These are phyloP conservation scores for Luffa aegyptiaca DNA, from an alignment of 306 rosid genomes.

Conservation along the genomic window DNA sequence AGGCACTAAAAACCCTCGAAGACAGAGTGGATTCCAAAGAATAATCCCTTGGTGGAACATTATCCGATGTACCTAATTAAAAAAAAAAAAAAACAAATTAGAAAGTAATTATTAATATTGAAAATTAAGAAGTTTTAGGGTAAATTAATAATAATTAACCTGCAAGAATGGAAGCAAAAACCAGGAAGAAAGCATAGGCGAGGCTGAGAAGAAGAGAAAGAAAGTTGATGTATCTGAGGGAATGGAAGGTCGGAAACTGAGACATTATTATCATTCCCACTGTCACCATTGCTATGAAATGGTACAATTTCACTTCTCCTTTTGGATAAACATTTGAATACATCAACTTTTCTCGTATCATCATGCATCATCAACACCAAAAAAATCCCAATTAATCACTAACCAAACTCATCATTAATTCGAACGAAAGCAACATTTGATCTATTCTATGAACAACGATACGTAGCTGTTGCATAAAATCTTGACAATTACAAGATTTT, in stretches of 20 bases:
- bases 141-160: slow-evolving; percentile 15
- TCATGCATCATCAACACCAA: neutral
- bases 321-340: slow-evolving; percentile 53
- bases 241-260: slow-evolving; percentile 85
- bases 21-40: slow-evolving; percentile 47
- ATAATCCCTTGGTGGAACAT: slow-evolving; percentile 48
- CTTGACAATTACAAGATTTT: too few relatives aligned
- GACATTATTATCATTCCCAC: slow-evolving; percentile 64
- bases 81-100: neutral
- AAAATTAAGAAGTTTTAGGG: too few relatives aligned
- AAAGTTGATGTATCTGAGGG: slow-evolving; percentile 74
- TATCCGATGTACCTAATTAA: slow-evolving; percentile 37
- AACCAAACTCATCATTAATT: neutral
- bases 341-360: slow-evolving; percentile 38
- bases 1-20: slow-evolving; percentile 56
- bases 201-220: slow-evolving; percentile 62
- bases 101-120: too few relatives aligned
- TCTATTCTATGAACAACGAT: too few relatives aligned
- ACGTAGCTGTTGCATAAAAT: too few relatives aligned
- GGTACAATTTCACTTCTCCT: slow-evolving; percentile 69
- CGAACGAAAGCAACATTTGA: too few relatives aligned
- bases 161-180: slow-evolving; percentile 63
- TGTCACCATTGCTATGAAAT: slow-evolving; percentile 92
- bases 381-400: neutral
- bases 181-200: slow-evolving; percentile 64